Base-by-base conservation (phyloP, 129 eudicot species). In the Escallonia herrerae region DNA sequence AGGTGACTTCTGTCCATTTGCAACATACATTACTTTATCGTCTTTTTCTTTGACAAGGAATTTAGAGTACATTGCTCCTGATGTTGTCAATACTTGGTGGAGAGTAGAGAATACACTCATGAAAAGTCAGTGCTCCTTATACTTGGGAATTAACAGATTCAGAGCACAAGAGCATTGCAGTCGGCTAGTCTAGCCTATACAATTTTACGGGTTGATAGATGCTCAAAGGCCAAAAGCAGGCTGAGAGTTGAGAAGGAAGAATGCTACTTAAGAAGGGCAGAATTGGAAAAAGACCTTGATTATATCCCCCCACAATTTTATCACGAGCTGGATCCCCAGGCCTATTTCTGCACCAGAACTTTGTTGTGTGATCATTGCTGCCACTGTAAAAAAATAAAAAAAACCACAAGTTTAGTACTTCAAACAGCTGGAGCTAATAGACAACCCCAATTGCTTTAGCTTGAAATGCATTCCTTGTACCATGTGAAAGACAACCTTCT, bases 321-420 rank as follows among this genome's bases (percentile, higher is more conserved):
- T 93, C 99, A 73, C 95, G 95, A 43, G 85, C 90, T 67, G 95
- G 80, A 76, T 93, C 99, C 60, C 99, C 99, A 44, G 96, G 99
- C 86, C 99, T 80, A 76, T 93, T 93, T 93, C 99, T 89, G 87
- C 96, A 93, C 99, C 99, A 93, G 74, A 93, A 93, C 54, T 89
- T 91, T 74, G 97, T 91, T 43, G 97, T 78, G 64, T 87, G 86
- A 74, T 91, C 97, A 72, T 83, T 84, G 81, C 97, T 86, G 40
- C 97, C 97, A 74, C 97, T 91, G 96, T 81, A 87, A 58, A 46
- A 66, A 56, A 45, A 64, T 70, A 33, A 48, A n/a, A 46, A 64
- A 73, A 33, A 48, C 62, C 4, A 43, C 2, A 10, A 51, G 53
- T 66, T 67, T 43, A 64, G 73, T 38, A 42, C 38, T 9, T 11